Conservation (phyloP, 108 stramenopile species). For the Chaetoceros muelleri region DNA sequence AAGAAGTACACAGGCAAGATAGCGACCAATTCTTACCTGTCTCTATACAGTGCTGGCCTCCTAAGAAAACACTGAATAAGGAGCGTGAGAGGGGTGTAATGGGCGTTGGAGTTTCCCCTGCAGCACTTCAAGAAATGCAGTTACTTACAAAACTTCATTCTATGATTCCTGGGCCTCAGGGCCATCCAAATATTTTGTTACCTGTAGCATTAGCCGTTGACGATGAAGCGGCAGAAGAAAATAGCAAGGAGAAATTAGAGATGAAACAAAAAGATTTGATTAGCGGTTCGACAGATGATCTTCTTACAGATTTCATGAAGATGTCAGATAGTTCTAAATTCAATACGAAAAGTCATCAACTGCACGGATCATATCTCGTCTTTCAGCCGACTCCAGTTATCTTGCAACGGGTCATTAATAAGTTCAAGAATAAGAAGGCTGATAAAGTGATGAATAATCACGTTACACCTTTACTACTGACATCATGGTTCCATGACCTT, state of each 20-base stretch:
- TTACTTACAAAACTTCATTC: slow-evolving; percentile 60
- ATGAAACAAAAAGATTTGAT: slow-evolving; percentile 2
- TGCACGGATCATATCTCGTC: slow-evolving; percentile 53
- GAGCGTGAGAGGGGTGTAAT: slow-evolving; percentile 31
- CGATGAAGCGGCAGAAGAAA: slow-evolving; percentile 15
- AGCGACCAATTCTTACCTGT: slow-evolving; percentile 41
- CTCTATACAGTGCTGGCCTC: slow-evolving; percentile 76
- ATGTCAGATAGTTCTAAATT: slow-evolving; percentile 47
- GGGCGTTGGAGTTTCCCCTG: slow-evolving; percentile 64
- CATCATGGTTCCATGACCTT: slow-evolving; percentile 68
- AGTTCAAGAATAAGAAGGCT: slow-evolving; percentile 29
- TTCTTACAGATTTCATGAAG: slow-evolving; percentile 61
- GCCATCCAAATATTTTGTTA: slow-evolving; percentile 79
- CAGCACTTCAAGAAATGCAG: slow-evolving; percentile 82
- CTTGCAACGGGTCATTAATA: slow-evolving; percentile 46
- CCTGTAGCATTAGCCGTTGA: slow-evolving; percentile 68
- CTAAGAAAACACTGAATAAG: slow-evolving; percentile 59
- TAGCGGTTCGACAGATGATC: slow-evolving; percentile 45
- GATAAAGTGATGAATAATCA: slow-evolving; percentile 11
- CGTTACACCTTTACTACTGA: slow-evolving; percentile 40
- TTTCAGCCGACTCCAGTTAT: slow-evolving; percentile 71
- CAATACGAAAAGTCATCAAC: slow-evolving; percentile 36
- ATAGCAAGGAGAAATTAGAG: neutral
- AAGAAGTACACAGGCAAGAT: slow-evolving; percentile 14
- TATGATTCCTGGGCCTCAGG: slow-evolving; percentile 63